Base-by-base conservation (phyloP, 2,329 filamentous ascomycete genomes). In the Diplodia scrobiculata region DNA sequence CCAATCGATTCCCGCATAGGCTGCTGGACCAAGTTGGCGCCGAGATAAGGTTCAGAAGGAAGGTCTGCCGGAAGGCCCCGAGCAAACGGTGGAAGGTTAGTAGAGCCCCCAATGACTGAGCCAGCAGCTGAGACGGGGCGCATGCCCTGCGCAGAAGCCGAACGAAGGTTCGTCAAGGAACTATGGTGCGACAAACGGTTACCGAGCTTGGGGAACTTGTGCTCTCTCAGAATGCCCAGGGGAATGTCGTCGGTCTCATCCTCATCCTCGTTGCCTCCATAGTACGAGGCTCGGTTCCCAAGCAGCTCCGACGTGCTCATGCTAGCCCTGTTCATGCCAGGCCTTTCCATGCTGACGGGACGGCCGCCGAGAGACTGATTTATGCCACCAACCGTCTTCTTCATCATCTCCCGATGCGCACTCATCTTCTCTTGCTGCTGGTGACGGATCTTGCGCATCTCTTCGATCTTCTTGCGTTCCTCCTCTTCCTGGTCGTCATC, bases 1-100 rank as follows among this genome's bases (percentile, higher is more conserved):
- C 74, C 75, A 70, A 78, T 70, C 0, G 76, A 76, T 62, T 78
- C 75, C 27, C 76, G 75, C 63, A 73, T 73, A 13, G 71, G 67
- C 2, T 70, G 75, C 47, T 71, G 72, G 7, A 77, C 73, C 21
- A 78, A 60, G 13, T 75, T 75, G 62, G 73, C 75, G 34, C 75
- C 76, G 48, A 76, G 73, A 66, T 74, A 74, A 0, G 76, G 76
- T 36, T 66, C 65, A 7, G 41, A 32, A 2, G 45, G 41, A 17
- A 54, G 32, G 58, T 78, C 76, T 29, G 72, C 72, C 5, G 76
- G 76, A 27, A 78, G 68, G 45, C 72, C 70, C 34, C 76, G 70
- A 25, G 76, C 76, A 50, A 78, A 78, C 3, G 74, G 72, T 17
- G 76, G 76, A 13, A 74, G 68, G 71, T 70, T 45, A 66, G 67